Percentiles rank a stretch among this genome's conserved stretches.
phyloP scores from a whole-genome alignment of 768 basidiomycete species.

The Boletus subparvulus region DNA sequence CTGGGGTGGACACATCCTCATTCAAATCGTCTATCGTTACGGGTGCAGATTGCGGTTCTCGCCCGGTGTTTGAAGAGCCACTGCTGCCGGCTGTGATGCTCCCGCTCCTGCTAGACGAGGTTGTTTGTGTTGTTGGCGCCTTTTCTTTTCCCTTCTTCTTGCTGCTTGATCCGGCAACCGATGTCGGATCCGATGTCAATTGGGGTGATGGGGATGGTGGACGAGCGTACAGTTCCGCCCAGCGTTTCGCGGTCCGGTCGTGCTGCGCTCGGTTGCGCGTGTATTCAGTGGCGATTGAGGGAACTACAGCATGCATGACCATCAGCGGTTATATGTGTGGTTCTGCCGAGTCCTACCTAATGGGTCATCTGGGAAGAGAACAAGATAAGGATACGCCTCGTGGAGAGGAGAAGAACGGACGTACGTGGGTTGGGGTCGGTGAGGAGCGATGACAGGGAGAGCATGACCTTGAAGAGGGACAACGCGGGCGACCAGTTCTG shows the following conservation, averaged over 20 bases:
- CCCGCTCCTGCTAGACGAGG: conserved; percentile 6
- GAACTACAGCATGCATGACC: conserved; percentile 42
- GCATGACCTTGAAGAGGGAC: conserved; percentile 91
- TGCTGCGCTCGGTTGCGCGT: conserved; percentile 63
- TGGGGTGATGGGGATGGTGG: conserved; percentile 35
- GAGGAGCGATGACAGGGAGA: conserved; percentile 88
- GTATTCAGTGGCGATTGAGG: conserved; percentile 71
- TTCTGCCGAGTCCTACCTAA: conserved; percentile 45
- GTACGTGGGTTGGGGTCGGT: conserved; percentile 92
- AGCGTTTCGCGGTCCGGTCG: conserved; percentile 74
- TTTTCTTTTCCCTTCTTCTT: conserved; percentile 41
- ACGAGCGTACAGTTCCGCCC: conserved; percentile 72
- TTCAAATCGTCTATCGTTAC: conserved; percentile 36
- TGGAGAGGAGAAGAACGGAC: conserved; percentile 28
- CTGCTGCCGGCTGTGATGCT: conserved; percentile 6
- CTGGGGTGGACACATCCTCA: conserved; percentile 21
- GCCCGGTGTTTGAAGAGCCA: conserved; percentile 14
- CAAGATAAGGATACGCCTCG: conserved; percentile 8
- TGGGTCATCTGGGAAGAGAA: conserved; percentile 55
- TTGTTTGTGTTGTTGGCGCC: conserved; percentile 8
- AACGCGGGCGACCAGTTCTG: conserved; percentile 93
- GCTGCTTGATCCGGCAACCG: neutral
- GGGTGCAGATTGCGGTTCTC: conserved; percentile 15
- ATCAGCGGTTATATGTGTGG: neutral
- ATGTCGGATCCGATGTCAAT: conserved; percentile 12